Evolutionary conservation across 2,329 filamentous ascomycete genomes (phyloP), one percentile per base, ranked within the genome.

Genomic region (Immersiporthe knoxdaviesiana): DNA sequence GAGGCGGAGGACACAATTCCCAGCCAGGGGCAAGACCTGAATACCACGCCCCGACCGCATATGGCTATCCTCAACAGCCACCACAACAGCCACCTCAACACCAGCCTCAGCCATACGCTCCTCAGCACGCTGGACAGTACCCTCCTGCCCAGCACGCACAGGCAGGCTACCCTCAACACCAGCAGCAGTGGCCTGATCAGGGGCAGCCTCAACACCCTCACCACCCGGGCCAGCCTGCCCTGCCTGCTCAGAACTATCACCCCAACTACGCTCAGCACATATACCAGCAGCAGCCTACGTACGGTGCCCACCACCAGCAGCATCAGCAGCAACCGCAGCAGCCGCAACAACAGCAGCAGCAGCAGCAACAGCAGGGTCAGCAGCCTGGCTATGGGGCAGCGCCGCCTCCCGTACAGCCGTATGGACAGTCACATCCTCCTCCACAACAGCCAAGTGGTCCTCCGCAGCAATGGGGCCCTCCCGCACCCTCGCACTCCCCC

Each of bases 201-300:
- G 76, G 75, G 7, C 79, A 75, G 58, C 72, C 72, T 39, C 76
- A 79, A 67, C 68, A 76, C 10, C 77, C 79, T 41, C 80, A 80
- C 65, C 79, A 81, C 71, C 76, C 78, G 32, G 76, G 81, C 44
- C 85, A 86, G 74, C 78, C 80, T 58, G 81, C 82, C 54, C 78
- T 88, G 44, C 82, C 85, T 63, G 78, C 84, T 41, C 80, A 84
- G 70, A 86, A 85, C 74, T 88, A 88, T 74, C 87, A 88, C 72
- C 85, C 85, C 44, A 87, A 86, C 76, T 89, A 88, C 75, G 83
- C 86, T 52, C 84, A 84, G 54, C 88, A 88, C 73, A 77, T 81
- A 11, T 89, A 88, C 69, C 76, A 80, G 41, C 78, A 78, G 56
- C 75, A 74, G 8, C 74, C 37, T 37, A 24, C 59, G 24, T 62